Percentiles rank a stretch among this genome's conserved stretches.
Evolutionary conservation across 2,329 filamentous ascomycete species (phyloP).

Genomic region (Neocucurbitaria cava): DNA sequence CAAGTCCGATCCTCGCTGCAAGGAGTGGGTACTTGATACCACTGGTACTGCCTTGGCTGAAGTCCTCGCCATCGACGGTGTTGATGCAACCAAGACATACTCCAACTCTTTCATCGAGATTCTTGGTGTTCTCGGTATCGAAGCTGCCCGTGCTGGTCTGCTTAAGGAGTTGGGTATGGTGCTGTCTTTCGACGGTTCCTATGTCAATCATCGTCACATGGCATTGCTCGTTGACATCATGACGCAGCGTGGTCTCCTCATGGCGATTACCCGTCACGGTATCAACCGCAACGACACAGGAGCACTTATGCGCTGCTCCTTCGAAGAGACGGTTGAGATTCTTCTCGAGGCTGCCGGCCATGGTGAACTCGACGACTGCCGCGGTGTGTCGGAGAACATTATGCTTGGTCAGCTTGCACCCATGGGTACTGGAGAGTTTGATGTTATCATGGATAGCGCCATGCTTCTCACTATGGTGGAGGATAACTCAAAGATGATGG

Average conservation of each 20-base stretch:
- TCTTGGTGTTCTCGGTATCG: slow-evolving; percentile 93
- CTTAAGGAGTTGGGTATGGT: slow-evolving; percentile 90
- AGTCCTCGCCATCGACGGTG: slow-evolving; percentile 84
- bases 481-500: slow-evolving; percentile 74
- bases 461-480: slow-evolving; percentile 96
- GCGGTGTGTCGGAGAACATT: slow-evolving; percentile 97
- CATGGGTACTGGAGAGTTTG: slow-evolving; percentile 95
- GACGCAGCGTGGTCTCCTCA: slow-evolving; percentile 92
- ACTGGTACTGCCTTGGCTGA: slow-evolving; percentile 85
- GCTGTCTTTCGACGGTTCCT: slow-evolving; percentile 97
- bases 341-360: slow-evolving; percentile 92
- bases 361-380: slow-evolving; percentile 96
- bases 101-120: slow-evolving; percentile 97
- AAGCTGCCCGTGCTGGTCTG: slow-evolving; percentile 86
- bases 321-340: slow-evolving; percentile 99
- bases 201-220: slow-evolving; percentile 98
- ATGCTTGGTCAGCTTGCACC: slow-evolving; percentile 98
- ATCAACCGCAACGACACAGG: slow-evolving; percentile 98
- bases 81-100: slow-evolving; percentile 84
- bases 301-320: slow-evolving; percentile 98
- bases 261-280: slow-evolving; percentile 96
- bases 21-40: slow-evolving; percentile 96
- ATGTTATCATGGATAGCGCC: slow-evolving; percentile 89
- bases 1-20: slow-evolving; percentile 77
- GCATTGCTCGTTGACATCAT: slow-evolving; percentile 95